Base-by-base conservation (phyloP, 176 grass and related monocot species). In the Aegilops speltoides region DNA sequence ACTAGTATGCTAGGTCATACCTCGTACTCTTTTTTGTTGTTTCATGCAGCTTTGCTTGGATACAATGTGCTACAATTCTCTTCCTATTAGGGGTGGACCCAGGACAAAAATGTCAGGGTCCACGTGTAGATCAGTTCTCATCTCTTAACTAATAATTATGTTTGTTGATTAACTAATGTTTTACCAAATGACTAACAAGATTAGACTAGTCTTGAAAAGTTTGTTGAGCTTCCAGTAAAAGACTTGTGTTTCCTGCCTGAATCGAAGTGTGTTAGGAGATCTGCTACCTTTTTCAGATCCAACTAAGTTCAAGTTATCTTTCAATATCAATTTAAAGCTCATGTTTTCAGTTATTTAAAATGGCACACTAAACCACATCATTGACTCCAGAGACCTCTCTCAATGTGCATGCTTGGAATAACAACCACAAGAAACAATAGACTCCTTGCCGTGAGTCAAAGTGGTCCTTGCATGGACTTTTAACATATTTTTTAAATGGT, bases 11-110 rank as follows among this genome's bases (percentile, higher is more conserved):
- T 73, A 37, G 13, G 67, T 29, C 41, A 43, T 76, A 45, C 19
- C n/a, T 85, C 26, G 14, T 41, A 81, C 54, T 85, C 26, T 68
- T 81, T 68, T 81, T 85, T 68, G 45, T 85, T 28, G 61, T 29
- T 29, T 7, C 10, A 12, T 73, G 70, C 70, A 24, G 23, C 77
- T 36, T 48, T 89, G 46, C 46, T 85, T 81, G 14, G 43, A 62
- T 61, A 76, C 56, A 81, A 33, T 41, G 32, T 84, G n/a, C 22
- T 80, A 29, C 45, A 70, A 14, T 41, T 56, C 14, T 84, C 29
- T 84, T 59, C 54, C 54, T 6, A 22, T 59, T 2, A 59, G 54
- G 54, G 54, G 19, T 7, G 19, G 54, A 59, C 54, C 54, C 50
- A 54, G 50, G 50, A 54, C 50, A 54, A 54, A 54, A 54, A 54